A percentile compares a stretch with the other conserved stretches of the same genome.
These are phyloP conservation scores for Leersia perrieri DNA, from an alignment of 176 grass and related monocot species.

Conservation along the genomic window DNA sequence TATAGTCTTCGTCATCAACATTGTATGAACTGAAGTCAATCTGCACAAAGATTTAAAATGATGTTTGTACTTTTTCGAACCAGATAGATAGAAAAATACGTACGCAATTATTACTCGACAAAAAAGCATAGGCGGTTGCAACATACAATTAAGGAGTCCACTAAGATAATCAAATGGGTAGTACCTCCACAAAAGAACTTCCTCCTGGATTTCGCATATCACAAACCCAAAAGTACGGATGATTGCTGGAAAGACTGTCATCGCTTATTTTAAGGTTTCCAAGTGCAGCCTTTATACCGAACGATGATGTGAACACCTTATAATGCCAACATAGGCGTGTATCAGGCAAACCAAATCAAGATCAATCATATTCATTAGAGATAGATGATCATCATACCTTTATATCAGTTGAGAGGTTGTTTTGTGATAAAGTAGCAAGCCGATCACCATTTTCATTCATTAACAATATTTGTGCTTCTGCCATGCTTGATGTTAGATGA, in stretches of 20 bases:
- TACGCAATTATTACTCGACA: neutral
- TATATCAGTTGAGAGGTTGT: slow-evolving; percentile 90
- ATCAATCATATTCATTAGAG: slow-evolving; percentile 2
- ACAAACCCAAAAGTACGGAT: slow-evolving; percentile 96
- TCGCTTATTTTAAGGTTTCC: slow-evolving; percentile 99
- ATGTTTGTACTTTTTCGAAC: slow-evolving; percentile 2
- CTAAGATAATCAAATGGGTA: slow-evolving; percentile 18
- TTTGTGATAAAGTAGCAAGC: slow-evolving; percentile 87
- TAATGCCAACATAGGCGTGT: slow-evolving; percentile 28
- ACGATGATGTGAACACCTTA: slow-evolving; percentile 90
- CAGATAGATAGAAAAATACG: slow-evolving; percentile 21
- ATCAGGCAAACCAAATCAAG: slow-evolving; percentile 22
- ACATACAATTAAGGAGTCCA: neutral
- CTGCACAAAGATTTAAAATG: slow-evolving; percentile 49
- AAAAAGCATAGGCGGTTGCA: neutral
- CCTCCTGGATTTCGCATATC: slow-evolving; percentile 97
- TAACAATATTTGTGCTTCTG: slow-evolving; percentile 86
- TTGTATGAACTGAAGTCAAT: slow-evolving; percentile 90
- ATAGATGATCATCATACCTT: slow-evolving; percentile 50
- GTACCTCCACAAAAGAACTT: slow-evolving; percentile 94
- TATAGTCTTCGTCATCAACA: slow-evolving; percentile 79
- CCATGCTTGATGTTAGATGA: slow-evolving; percentile 94
- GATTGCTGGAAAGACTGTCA: slow-evolving; percentile 65
- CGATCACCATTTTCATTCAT: slow-evolving; percentile 71
- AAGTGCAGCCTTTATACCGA: slow-evolving; percentile 96